Conservation (phyloP, 1,284 basidiomycete genomes). For the Termitomyces sp. region DNA sequence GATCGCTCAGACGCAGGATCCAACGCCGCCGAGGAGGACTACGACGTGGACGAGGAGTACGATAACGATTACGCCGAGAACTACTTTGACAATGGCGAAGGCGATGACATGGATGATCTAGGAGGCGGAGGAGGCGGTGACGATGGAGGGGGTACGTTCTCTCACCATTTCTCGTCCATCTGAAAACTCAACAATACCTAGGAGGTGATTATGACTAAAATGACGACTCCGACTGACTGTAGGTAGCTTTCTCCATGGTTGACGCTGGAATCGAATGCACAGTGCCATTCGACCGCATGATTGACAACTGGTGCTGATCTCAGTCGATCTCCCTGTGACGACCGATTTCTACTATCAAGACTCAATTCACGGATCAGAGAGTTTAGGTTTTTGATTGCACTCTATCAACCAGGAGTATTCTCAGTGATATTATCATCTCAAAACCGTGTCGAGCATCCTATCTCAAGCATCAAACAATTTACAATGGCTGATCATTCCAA, state of each 20-base stretch:
- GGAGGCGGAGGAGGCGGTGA: conserved; percentile 67
- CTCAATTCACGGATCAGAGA: neutral
- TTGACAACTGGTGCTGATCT: too few species aligned
- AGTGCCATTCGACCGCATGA: neutral
- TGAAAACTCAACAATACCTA: neutral
- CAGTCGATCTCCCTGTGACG: neutral
- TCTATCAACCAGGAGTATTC: too few species aligned
- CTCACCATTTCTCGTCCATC: neutral
- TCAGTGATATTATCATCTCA: too few species aligned
- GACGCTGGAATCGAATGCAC: neutral
- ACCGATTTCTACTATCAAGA: neutral
- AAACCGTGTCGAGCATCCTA: too few species aligned
- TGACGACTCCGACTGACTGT: neutral
- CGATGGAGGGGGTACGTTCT: conserved; percentile 38
- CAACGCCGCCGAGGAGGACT: conserved; percentile 60
- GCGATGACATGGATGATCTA: conserved; percentile 69
- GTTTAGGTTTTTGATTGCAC: too few species aligned
- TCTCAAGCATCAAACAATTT: too few species aligned
- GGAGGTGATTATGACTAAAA: conserved; percentile 19
- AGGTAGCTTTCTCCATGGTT: neutral
- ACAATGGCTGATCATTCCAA: too few species aligned
- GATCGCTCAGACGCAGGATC: conserved; percentile 62
- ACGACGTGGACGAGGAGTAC: conserved; percentile 80
- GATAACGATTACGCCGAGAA: conserved; percentile 83
- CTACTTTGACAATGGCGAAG: conserved; percentile 83